Base-by-base conservation (phyloP, 345 rosid genomes). In the Eucalyptus caleyi region DNA sequence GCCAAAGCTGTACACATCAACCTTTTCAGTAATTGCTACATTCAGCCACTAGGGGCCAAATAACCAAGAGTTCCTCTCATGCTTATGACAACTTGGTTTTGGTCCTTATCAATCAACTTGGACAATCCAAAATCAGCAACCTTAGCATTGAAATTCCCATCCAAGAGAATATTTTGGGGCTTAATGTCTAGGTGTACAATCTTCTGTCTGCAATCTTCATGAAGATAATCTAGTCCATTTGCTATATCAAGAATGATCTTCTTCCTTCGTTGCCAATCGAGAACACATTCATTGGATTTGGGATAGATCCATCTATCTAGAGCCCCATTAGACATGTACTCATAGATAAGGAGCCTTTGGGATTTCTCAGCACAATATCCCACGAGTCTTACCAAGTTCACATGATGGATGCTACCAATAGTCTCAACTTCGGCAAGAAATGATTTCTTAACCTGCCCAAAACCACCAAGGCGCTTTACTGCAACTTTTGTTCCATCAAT, bases 371-470 rank as follows among this genome's bases (percentile, higher is more conserved):
- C 90, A 87, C 93, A 91, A 60, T 89, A 92, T 26, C 94, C 94
- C 40, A 91, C 7, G 44, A 92, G 86, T 60, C 90, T 91, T 60
- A 88, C 93, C 82, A 93, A 87, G 88, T 88, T 91, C 23, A 92
- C 42, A 86, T 93, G 94, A 86, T 93, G 94, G 19, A 92, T 62
- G 27, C 88, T 59, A 23, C 94, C 90, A 23, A 91, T 90, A 23
- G 93, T 89, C 91, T 92, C 89, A n/a, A 93, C 92, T 89, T 92
- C 92, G 3, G 92, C 94, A 50, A 90, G 60, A 87, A 92, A 92
- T 8, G 89, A 88, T 65, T 88, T 88, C 60, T 90, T 89, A 9
- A 89, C 80, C 40, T 91, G 90, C n/a, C 89, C 80, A 7, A 88
- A 88, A 34, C 91, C 87, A 51, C 90, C 89, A 8, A 92, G 91